Conservation (phyloP, 345 rosid species). For the Punica granatum region DNA sequence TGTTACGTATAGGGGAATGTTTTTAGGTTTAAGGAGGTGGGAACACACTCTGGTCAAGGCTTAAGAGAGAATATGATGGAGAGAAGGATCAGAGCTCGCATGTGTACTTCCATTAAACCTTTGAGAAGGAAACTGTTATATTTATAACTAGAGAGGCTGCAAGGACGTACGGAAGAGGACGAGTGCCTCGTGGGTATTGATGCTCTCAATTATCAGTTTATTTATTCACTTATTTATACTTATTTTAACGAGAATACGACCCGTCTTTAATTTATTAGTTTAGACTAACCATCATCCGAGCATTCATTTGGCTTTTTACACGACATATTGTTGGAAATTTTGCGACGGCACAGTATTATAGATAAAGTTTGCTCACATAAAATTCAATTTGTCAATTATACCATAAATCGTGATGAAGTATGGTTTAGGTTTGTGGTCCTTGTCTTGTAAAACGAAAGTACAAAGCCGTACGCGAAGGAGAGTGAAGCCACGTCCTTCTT, state of each 20-base stretch:
- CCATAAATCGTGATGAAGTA: no score
- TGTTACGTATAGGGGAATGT: no score
- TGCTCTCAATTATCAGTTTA: background rate
- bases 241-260: no score
- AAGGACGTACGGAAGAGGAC: conserved; percentile 12
- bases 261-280: no score
- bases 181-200: background rate
- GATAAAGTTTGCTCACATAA: no score
- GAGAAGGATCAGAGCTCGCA: background rate
- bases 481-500: conserved; percentile 15
- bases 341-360: no score
- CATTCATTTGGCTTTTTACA: no score
- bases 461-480: conserved; percentile 15
- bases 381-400: no score
- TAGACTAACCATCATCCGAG: no score
- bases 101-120: background rate
- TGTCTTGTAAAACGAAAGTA: conserved; percentile 8
- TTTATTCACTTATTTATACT: background rate
- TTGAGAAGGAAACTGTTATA: background rate
- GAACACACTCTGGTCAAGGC: background rate
- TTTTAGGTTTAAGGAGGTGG: background rate
- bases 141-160: background rate
- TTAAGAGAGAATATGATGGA: background rate
- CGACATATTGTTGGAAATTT: no score
- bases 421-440: no score